phyloP scores from a whole-genome alignment of 495 filamentous ascomycete species.

The Penicillium canescens region DNA sequence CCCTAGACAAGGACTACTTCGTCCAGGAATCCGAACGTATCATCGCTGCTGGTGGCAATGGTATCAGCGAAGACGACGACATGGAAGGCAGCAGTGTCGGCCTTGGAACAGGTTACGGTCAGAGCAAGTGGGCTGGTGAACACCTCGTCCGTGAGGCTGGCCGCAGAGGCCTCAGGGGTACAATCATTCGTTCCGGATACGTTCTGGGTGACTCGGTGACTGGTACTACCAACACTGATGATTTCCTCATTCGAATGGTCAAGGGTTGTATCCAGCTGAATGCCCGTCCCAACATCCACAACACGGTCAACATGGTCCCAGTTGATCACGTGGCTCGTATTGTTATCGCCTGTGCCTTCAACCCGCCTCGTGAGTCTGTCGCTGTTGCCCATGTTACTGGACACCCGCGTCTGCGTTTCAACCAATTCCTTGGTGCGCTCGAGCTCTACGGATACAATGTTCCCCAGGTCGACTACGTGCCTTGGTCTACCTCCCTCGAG shows the following conservation, averaged over 20 bases:
- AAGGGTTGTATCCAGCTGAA: slow-evolving; percentile 86
- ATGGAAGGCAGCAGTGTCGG: slow-evolving; percentile 63
- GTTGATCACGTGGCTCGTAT: slow-evolving; percentile 81
- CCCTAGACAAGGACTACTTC: slow-evolving; percentile 80
- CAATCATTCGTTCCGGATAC: slow-evolving; percentile 84
- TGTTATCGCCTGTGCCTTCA: slow-evolving; percentile 70
- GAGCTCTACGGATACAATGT: slow-evolving; percentile 76
- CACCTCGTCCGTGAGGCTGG: slow-evolving; percentile 82
- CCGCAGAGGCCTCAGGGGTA: slow-evolving; percentile 69
- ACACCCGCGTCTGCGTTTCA: slow-evolving; percentile 78
- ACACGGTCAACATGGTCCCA: slow-evolving; percentile 89
- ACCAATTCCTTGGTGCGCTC: slow-evolving; percentile 71
- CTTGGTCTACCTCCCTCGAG: slow-evolving; percentile 54
- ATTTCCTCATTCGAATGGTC: slow-evolving; percentile 86
- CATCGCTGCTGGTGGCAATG: slow-evolving; percentile 47
- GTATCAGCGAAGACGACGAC: slow-evolving; percentile 64
- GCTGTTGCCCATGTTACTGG: slow-evolving; percentile 77
- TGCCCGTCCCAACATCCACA: slow-evolving; percentile 72
- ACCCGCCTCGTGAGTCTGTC: slow-evolving; percentile 52
- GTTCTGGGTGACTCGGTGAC: slow-evolving; percentile 72
- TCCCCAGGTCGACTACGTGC: slow-evolving; percentile 64
- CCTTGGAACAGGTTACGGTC: slow-evolving; percentile 85
- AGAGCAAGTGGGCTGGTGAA: slow-evolving; percentile 84
- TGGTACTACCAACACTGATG: slow-evolving; percentile 80
- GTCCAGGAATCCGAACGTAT: slow-evolving; percentile 68